Evolutionary conservation across 495 filamentous ascomycete species (phyloP), one percentile per base, ranked within the genome.

Genomic region (Penicillium manginii): DNA sequence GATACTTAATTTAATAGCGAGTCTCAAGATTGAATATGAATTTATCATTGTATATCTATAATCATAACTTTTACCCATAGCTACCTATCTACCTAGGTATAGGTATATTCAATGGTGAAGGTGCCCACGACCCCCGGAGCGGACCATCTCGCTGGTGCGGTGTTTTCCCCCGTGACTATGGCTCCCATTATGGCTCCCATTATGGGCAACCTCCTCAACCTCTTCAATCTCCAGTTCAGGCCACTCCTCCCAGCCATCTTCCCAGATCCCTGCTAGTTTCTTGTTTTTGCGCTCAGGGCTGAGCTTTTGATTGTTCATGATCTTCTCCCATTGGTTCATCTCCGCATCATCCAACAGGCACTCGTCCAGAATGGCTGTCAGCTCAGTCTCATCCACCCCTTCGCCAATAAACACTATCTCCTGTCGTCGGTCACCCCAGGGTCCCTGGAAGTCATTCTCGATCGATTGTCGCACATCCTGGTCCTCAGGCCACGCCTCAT

Each of bases 381-480:
- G 71, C 11, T 66, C 66, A 14, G 54, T 60, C 10, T 65, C 43
- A 55, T 83, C 83, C 39, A 86, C 71, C 6, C 78, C 74, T 50
- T 83, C 79, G 0, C 83, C 83, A 50, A 86, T 86, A 45, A 85
- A 84, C 49, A 86, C 84, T 15, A 86, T 57, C 60, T 86, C 84
- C 64, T 86, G 84, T 10, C 83, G 75, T 15, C 83, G 72, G 67
- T 86, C 84, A 17, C 81, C 83, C 82, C 83, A 86, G 40, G 70
- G 69, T 0, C 80, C 83, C 37, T 72, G 60, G 42, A 82, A 80
- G 52, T 83, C 81, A 29, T 75, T 64, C 46, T 68, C 55, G 35
- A 83, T 77, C 3, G 73, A 74, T 31, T 72, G 52, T 14, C 64
- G 62, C 3, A 81, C 73, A 53, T 81, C 78, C 11, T 66, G 58